Evolutionary conservation across 129 eudicot species (phyloP), one percentile per base, ranked within the genome.

Genomic region (Calendula officinalis): DNA sequence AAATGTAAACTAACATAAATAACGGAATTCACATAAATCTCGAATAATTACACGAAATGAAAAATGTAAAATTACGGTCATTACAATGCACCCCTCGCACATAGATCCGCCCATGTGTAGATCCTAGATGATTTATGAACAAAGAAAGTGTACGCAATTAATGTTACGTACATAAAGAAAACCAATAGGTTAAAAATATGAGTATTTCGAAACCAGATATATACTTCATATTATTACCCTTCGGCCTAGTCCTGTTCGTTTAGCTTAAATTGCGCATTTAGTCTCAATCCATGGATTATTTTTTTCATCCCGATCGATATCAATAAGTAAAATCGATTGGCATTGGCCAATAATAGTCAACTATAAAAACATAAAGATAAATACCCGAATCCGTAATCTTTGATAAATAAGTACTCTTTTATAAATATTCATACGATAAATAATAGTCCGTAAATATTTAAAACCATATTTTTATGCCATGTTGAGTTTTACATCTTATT

Each of bases 361-460:
- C 14, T 22, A 22, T 48, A 62, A 62, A 54, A 44, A 44, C 39
- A 44, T 3, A 40, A 35, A 12, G 9, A 60, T 43, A 44, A 43
- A 61, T 61, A 27, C 66, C 53, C 33, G 67, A 33, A 46, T 63
- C 38, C n/a, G n/a, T 4, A 35, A 45, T 13, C 40, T 63, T 45
- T 45, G 68, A 46, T 8, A 34, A 5, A 33, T 56, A 30, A 30
- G 12, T 44, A 44, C 33, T 7, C 41, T 12, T 14, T 63, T 63
- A 46, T 12, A 47, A 63, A 45, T 63, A 46, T 30, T 45, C 16
- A 22, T 61, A 35, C 10, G 34, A 14, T 13, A 36, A 5, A 35
- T n/a, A n/a, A 34, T n/a, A n/a, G n/a, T n/a, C n/a, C n/a, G n/a
- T n/a, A n/a, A n/a, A n/a, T n/a, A n/a, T n/a, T 6, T 6, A 6